A percentile compares a stretch with the other conserved stretches of the same genome.
These are phyloP conservation scores for apple (Malus domestica) DNA, from an alignment of 306 rosid genomes.

Conservation along the genomic window ASM211411v1 NC_041797.1:10725001-10725500, in stretches of 20 bases:
- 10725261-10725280: constrained; percentile 56
- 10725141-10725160: constrained; percentile 56
- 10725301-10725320: constrained; percentile 61
- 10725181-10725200: constrained; percentile 54
- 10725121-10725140: constrained; percentile 46
- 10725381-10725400: too few relatives aligned
- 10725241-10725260: constrained; percentile 58
- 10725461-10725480: constrained; percentile 49
- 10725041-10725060: constrained; percentile 50
- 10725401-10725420: background rate
- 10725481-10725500: constrained; percentile 34
- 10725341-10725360: constrained; percentile 34
- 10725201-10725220: constrained; percentile 57
- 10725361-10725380: too few relatives aligned
- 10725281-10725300: constrained; percentile 62
- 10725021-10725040: constrained; percentile 37
- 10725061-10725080: constrained; percentile 47
- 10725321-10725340: constrained; percentile 65
- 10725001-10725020: constrained; percentile 51
- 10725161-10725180: constrained; percentile 44
- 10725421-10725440: constrained; percentile 68
- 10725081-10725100: constrained; percentile 52
- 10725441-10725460: constrained; percentile 55
- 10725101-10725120: constrained; percentile 42
- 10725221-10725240: constrained; percentile 46